A percentile compares a stretch with the other conserved stretches of the same genome.
These are phyloP conservation scores for Mucor plumbeus DNA, from an alignment of 371 early-diverging fungal genomes.

Conservation along the genomic window DNA sequence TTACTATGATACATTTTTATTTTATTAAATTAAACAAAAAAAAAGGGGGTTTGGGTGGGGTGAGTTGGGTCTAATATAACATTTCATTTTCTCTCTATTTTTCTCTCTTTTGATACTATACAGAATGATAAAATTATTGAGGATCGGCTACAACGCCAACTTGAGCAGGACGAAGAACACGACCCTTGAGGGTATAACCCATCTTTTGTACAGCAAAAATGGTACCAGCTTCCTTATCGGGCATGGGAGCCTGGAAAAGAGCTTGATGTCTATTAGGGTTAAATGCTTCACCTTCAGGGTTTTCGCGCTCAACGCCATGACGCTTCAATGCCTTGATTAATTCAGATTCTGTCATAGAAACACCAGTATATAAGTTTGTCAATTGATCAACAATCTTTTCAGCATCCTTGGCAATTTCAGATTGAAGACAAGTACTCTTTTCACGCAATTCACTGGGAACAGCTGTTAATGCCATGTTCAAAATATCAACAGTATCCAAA, in stretches of 20 bases:
- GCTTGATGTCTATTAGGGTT: slow-evolving; percentile 96
- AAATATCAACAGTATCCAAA: slow-evolving; percentile 91
- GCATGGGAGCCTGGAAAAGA: slow-evolving; percentile 90
- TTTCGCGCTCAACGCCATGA: slow-evolving; percentile 86
- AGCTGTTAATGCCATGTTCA: slow-evolving; percentile 85
- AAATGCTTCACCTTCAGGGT: slow-evolving; percentile 85
- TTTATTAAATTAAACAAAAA: neutral
- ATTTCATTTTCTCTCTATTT: neutral
- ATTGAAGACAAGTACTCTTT: slow-evolving; percentile 32
- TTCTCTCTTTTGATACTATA: neutral
- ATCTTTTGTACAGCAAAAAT: slow-evolving; percentile 89
- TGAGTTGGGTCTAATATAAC: neutral
- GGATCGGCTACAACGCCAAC: slow-evolving; percentile 90
- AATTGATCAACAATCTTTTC: slow-evolving; percentile 71
- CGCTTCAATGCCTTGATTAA: slow-evolving; percentile 88
- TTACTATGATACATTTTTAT: slow-evolving; percentile 9
- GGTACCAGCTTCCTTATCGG: slow-evolving; percentile 87
- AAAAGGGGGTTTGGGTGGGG: neutral
- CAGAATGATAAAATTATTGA: slow-evolving; percentile 10
- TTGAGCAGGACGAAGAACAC: slow-evolving; percentile 94
- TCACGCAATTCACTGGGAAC: slow-evolving; percentile 63
- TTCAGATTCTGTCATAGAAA: slow-evolving; percentile 88
- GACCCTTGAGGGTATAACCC: slow-evolving; percentile 91
- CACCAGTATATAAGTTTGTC: slow-evolving; percentile 84
- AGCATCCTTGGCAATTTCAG: slow-evolving; percentile 41